Evolutionary conservation across 2,329 filamentous ascomycete genomes (phyloP), one percentile per base, ranked within the genome.

Genomic region (Sporothrix luriei): DNA sequence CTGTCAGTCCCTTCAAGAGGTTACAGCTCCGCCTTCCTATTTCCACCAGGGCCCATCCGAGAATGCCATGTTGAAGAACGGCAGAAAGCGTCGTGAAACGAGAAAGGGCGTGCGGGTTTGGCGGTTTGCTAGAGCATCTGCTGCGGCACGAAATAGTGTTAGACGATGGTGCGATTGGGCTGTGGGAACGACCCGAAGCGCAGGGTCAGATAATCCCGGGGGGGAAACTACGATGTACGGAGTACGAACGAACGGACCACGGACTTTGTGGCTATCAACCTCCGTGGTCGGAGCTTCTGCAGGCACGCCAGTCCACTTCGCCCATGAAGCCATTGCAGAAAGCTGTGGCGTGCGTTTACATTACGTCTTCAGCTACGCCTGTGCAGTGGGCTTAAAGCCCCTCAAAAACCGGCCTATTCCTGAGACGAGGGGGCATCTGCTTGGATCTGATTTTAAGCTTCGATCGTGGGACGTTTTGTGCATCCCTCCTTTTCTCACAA

Each of bases 301-400:
- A 13, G 26, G 11, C 13, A 40, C 48, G 16, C 19, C 26, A 14
- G 33, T 24, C 16, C 46, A 38, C 62, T 38, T 38, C 19, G 26
- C 16, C 24, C 10, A 66, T 66, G 48, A 55, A 66, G 64, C 64
- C 64, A 66, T 66, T 54, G 64, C 13, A 43, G 64, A n/a, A 43
- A 14, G 3, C 19, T 43, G 48, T 66, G 19, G 33, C 64, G 64
- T 66, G 64, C 64, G 65, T 67, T 14, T 49, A 38, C n/a, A 24
- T 61, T 43, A 38, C 57, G 57, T 26, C n/a, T 62, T 13, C 38
- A 1, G 4, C 14, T 14, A 4, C 24, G 11, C n/a, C 21, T 62
- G n/a, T 16, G 26, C 40, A 26, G 38, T 26, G 38, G 13, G 4
- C 57, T 13, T 13, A 46, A 24, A 19, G 11, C 57, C 38, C 38